Percentiles rank a stretch among this genome's conserved stretches.
phyloP scores from a whole-genome alignment of 768 basidiomycete genomes.

The Rubroboletus satanas region DNA sequence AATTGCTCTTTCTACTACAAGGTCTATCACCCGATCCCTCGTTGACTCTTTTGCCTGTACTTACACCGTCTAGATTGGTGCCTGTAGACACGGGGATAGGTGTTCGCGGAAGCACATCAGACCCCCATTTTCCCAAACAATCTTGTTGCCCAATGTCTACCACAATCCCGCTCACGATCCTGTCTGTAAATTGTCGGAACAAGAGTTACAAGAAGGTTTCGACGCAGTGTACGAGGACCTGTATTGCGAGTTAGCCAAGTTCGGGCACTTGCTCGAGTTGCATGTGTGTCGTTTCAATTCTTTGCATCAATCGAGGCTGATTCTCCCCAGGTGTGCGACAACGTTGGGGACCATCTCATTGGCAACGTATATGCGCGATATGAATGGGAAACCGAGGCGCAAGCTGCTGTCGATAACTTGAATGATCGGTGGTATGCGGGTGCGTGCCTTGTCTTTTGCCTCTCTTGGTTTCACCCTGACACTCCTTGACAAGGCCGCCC shows the following conservation, averaged over 20 bases:
- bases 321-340: constrained; percentile 79
- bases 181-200: constrained; percentile 80
- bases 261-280: constrained; percentile 91
- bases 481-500: constrained; percentile 67
- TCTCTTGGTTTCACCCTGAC: constrained; percentile 3
- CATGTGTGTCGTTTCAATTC: constrained; percentile 56
- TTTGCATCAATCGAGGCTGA: background rate
- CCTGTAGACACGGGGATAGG: constrained; percentile 96
- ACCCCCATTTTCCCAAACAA: constrained; percentile 96
- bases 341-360: constrained; percentile 98
- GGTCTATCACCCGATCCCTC: constrained; percentile 39
- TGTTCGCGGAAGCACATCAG: constrained; percentile 98
- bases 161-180: constrained; percentile 97
- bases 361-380: constrained; percentile 98
- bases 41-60: background rate
- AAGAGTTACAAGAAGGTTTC: constrained; percentile 87
- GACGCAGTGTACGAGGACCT: constrained; percentile 95
- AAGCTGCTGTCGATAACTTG: constrained; percentile 85
- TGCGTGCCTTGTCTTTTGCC: constrained; percentile 23
- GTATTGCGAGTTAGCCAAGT: constrained; percentile 92
- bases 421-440: constrained; percentile 99
- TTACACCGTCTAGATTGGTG: constrained; percentile 70
- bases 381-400: constrained; percentile 98
- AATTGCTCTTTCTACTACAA: constrained; percentile 99
- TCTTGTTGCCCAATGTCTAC: constrained; percentile 94